phyloP scores from a whole-genome alignment of 2,329 filamentous ascomycete species.

The Fusarium penzigii region DNA sequence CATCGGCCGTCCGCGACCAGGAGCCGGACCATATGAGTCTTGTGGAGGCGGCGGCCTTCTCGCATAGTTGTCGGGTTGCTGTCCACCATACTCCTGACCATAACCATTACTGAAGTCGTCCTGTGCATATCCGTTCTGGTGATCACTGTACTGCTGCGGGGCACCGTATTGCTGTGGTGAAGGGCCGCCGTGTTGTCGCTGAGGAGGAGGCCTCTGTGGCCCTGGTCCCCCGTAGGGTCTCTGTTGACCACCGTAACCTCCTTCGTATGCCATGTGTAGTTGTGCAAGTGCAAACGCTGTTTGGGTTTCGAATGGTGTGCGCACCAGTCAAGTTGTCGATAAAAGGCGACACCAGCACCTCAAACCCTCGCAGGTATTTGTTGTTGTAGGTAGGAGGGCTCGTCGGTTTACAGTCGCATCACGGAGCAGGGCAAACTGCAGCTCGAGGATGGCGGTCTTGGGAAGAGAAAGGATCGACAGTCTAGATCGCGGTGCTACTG shows the following conservation, averaged over 20 bases:
- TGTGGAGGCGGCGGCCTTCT: constrained; percentile 45
- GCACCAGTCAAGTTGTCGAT: not conserved
- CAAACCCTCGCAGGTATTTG: not conserved
- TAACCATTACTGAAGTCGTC: constrained; percentile 46
- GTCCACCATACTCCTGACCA: constrained; percentile 41
- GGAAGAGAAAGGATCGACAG: constrained; percentile 23
- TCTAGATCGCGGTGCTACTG: constrained; percentile 18
- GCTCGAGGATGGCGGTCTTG: constrained; percentile 17
- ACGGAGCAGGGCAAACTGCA: constrained; percentile 14
- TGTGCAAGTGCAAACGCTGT: not conserved
- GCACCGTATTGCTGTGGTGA: constrained; percentile 38
- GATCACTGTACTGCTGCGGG: constrained; percentile 46
- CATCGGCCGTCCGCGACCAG: constrained; percentile 42
- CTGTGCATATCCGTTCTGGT: constrained; percentile 48
- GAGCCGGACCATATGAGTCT: constrained; percentile 46
- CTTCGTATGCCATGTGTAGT: constrained; percentile 52
- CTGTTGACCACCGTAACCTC: constrained; percentile 44
- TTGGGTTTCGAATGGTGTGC: not conserved
- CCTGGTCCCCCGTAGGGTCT: constrained; percentile 51
- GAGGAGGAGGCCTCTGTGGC: constrained; percentile 40
- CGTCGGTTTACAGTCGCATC: constrained; percentile 28
- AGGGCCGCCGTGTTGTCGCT: constrained; percentile 37
- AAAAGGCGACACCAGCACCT: not conserved
- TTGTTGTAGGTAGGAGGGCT: constrained; percentile 15
- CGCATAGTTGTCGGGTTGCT: constrained; percentile 49